These are phyloP conservation scores for Spironucleus salmonicida DNA, from an alignment of 208 protist genomes.

Conservation along the genomic window DNA sequence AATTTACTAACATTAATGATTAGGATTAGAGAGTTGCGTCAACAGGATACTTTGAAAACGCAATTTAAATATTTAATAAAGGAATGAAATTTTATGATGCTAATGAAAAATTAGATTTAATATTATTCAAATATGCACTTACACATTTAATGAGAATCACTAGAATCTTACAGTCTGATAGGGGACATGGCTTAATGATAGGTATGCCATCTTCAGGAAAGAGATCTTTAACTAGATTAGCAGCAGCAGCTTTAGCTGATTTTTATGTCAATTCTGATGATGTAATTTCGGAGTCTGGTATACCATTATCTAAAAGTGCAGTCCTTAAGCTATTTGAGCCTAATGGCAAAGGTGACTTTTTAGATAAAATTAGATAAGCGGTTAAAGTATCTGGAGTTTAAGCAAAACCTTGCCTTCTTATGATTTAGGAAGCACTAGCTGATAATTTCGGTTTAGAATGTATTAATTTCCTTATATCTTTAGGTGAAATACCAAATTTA, in stretches of 20 bases:
- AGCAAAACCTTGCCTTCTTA: slow-evolving; percentile 73
- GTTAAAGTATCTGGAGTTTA: slow-evolving; percentile 64
- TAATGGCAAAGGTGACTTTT: slow-evolving; percentile 68
- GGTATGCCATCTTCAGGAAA: slow-evolving; percentile 88
- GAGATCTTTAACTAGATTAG: slow-evolving; percentile 67
- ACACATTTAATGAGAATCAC: slow-evolving; percentile 84
- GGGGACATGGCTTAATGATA: slow-evolving; percentile 85
- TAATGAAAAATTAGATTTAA: not conserved
- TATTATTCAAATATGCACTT: slow-evolving; percentile 19
- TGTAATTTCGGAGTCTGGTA: slow-evolving; percentile 52
- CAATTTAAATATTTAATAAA: no score
- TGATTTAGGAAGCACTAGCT: slow-evolving; percentile 89
- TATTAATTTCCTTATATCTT: slow-evolving; percentile 95
- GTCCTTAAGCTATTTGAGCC: slow-evolving; percentile 68
- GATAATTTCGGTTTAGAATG: slow-evolving; percentile 88
- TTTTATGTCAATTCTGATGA: not conserved
- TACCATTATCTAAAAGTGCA: slow-evolving; percentile 68
- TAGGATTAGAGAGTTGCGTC: no score
- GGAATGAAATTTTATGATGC: no score
- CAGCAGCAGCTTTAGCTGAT: slow-evolving; percentile 13
- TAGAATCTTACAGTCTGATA: slow-evolving; percentile 72
- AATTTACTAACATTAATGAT: no score
- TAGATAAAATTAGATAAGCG: slow-evolving; percentile 84
- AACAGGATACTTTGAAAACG: no score
- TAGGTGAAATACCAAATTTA: slow-evolving; percentile 86